Conservation (phyloP, 208 protist species). For the Leptomonas pyrrhocoris region DNA sequence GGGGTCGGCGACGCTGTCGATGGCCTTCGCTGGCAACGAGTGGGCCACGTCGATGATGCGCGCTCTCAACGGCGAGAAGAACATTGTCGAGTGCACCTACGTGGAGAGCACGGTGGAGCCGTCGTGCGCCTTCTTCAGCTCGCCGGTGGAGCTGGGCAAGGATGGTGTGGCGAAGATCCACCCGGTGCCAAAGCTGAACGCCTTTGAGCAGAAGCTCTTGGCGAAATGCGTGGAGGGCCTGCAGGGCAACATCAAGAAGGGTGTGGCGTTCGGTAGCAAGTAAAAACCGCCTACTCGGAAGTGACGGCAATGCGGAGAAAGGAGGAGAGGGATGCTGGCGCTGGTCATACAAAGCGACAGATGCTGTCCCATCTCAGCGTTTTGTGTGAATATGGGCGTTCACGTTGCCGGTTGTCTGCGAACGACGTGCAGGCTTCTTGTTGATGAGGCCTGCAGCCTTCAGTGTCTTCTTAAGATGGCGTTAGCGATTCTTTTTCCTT, state of each 20-base stretch:
- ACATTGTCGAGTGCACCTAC: slow-evolving; percentile 70
- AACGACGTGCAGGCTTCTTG: background rate
- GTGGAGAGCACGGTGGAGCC: slow-evolving; percentile 68
- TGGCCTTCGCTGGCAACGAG: slow-evolving; percentile 86
- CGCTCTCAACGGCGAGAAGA: slow-evolving; percentile 64
- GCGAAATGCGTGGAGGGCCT: slow-evolving; percentile 81
- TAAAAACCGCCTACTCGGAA: background rate
- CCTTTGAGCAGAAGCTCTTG: slow-evolving; percentile 69
- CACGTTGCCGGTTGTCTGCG: background rate
- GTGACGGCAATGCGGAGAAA: too few relatives aligned
- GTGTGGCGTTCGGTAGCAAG: slow-evolving; percentile 50
- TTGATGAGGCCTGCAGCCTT: background rate
- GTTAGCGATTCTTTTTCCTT: background rate
- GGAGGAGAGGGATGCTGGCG: background rate
- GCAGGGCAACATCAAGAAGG: slow-evolving; percentile 87
- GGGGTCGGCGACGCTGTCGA: slow-evolving; percentile 83
- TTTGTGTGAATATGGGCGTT: background rate
- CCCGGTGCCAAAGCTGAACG: slow-evolving; percentile 63
- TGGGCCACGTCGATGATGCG: slow-evolving; percentile 58
- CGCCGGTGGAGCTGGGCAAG: slow-evolving; percentile 75
- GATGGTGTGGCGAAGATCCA: slow-evolving; percentile 68
- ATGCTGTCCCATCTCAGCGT: too few relatives aligned
- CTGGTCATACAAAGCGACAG: too few relatives aligned
- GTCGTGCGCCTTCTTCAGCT: slow-evolving; percentile 72
- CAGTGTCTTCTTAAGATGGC: background rate